Evolutionary conservation across 2,329 filamentous ascomycete genomes (phyloP), one percentile per base, ranked within the genome.

Genomic region (Pseudogymnoascus sp.): DNA sequence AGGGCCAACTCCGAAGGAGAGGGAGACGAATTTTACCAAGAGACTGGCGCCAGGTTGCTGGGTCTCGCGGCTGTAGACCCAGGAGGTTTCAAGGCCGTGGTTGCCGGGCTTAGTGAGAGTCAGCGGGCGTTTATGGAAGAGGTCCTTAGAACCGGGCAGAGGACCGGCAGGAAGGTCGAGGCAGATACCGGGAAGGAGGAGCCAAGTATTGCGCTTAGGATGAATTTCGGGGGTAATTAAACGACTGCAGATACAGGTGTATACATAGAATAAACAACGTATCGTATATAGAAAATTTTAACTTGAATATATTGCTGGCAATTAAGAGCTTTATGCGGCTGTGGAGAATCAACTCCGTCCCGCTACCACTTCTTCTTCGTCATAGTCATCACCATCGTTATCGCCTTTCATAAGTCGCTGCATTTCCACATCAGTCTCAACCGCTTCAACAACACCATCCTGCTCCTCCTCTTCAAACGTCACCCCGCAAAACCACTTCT

Each of bases 141-240:
- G 67, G 87, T 96, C 14, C 84, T 96, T 65, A 84, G 86, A 74
- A 84, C 82, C 23, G 87, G 87, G 61, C 78, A 84, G 69, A 78
- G 82, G 60, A 65, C 63, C 69, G 31, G 62, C 70, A 72, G 74
- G 67, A 77, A 74, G 70, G 69, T 70, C 68, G 73, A 71, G 72
- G 77, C 78, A 69, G 75, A 73, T 62, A 70, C 76, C 46, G 76
- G 75, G 60, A 79, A 77, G 64, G 77, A 79, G 64, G 85, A 85
- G 75, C 95, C 95, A 11, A 95, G 81, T 67, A 99, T 99, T 81
- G 91, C 91, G 62, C 76, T 99, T 72, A 95, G 96, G 82, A 96
- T 97, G 90, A 83, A 96, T 75, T 97, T 99, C 82, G 85, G 85
- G 59, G 50, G 50, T 2, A 36, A 34, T 34, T 36, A 56, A 12